These are phyloP conservation scores for Fusarium concolor DNA, from an alignment of 2,329 filamentous ascomycete species.

Conservation along the genomic window DNA sequence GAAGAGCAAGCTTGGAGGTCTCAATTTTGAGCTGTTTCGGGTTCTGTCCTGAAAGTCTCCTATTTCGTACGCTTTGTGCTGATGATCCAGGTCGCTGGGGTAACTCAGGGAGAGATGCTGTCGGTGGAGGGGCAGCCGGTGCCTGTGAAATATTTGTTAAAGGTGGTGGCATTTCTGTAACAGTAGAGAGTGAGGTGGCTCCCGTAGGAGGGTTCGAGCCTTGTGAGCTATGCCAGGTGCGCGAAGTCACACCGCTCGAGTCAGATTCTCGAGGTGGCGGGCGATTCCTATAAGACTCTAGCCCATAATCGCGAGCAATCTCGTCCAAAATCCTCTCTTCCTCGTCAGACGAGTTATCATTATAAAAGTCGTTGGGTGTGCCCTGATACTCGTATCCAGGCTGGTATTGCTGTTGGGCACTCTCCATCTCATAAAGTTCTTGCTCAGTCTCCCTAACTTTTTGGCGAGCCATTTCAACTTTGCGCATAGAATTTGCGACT, in stretches of 20 bases:
- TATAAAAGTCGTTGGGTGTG: conserved; percentile 68
- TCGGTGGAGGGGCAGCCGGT: conserved; percentile 61
- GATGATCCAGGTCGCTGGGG: conserved; percentile 53
- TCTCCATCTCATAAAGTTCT: conserved; percentile 62
- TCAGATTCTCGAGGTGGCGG: conserved; percentile 79
- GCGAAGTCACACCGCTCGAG: conserved; percentile 81
- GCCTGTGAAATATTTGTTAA: conserved; percentile 34
- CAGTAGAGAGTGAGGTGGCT: conserved; percentile 67
- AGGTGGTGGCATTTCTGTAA: conserved; percentile 68
- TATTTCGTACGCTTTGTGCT: conserved; percentile 72
- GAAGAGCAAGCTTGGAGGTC: conserved; percentile 61
- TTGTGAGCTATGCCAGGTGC: conserved; percentile 84
- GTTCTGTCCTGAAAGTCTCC: conserved; percentile 84
- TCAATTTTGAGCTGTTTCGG: conserved; percentile 90
- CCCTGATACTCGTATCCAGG: conserved; percentile 32
- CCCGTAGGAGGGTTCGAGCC: conserved; percentile 71
- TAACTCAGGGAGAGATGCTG: conserved; percentile 59
- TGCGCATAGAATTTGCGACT: conserved; percentile 68
- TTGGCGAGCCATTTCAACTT: conserved; percentile 81
- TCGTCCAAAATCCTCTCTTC: conserved; percentile 87
- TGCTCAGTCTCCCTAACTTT: conserved; percentile 78
- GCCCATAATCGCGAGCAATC: conserved; percentile 84
- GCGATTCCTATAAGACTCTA: conserved; percentile 79
- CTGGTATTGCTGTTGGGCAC: conserved; percentile 50
- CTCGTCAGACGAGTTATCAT: conserved; percentile 73